These are phyloP conservation scores for Fusarium austroafricanum DNA, from an alignment of 2,329 filamentous ascomycete species.

Conservation along the genomic window DNA sequence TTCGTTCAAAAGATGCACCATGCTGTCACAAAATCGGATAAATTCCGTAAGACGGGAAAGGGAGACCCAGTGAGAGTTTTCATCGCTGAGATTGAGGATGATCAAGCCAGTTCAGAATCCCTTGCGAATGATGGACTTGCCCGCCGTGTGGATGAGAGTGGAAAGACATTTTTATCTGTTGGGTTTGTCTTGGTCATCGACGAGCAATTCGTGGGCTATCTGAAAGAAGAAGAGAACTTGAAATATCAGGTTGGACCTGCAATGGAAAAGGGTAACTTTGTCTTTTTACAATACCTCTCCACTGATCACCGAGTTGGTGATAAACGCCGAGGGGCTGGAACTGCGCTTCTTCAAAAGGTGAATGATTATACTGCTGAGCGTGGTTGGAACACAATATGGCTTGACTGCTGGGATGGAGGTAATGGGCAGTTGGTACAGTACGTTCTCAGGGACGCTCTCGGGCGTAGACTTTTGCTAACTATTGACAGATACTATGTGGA, in stretches of 20 bases:
- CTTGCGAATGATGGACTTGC: slow-evolving; percentile 15
- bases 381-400: slow-evolving; percentile 37
- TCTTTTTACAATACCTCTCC: slow-evolving; percentile 32
- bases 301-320: slow-evolving; percentile 25
- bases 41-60: slow-evolving; percentile 37
- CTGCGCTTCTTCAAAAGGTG: slow-evolving; percentile 26
- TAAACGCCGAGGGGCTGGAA: slow-evolving; percentile 28
- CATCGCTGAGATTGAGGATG: slow-evolving; percentile 44
- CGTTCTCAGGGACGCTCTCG: not conserved
- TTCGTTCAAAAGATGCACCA: slow-evolving; percentile 39
- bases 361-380: slow-evolving; percentile 34
- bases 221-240: slow-evolving; percentile 22
- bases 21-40: slow-evolving; percentile 40
- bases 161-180: slow-evolving; percentile 27
- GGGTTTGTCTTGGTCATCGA: slow-evolving; percentile 24
- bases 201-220: slow-evolving; percentile 17
- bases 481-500: slow-evolving; percentile 36
- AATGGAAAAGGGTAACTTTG: slow-evolving; percentile 22
- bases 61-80: slow-evolving; percentile 45
- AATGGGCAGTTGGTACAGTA: slow-evolving; percentile 39
- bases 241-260: slow-evolving; percentile 24
- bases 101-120: slow-evolving; percentile 14
- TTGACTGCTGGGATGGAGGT: slow-evolving; percentile 47
- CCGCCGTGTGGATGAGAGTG: slow-evolving; percentile 30
- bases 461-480: slow-evolving; percentile 15